Percentiles rank a stretch among this genome's conserved stretches.
Conservation (phyloP, 345 rosid genomes). For the Lenwebbia sp. region DNA sequence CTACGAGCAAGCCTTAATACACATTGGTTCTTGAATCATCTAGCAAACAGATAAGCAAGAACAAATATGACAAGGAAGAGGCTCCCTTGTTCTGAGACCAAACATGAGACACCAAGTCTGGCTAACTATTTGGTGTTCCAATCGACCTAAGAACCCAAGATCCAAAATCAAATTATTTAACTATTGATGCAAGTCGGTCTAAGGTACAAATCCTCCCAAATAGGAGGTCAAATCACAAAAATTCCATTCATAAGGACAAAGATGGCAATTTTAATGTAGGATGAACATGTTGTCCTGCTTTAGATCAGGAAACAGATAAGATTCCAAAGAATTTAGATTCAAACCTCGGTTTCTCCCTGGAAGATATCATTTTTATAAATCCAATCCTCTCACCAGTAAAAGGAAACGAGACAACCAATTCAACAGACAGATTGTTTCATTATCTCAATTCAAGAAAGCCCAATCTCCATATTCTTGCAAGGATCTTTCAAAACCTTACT, state of each 20-base stretch:
- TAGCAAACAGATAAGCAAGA: background rate
- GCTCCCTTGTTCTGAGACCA: background rate
- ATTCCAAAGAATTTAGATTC: background rate
- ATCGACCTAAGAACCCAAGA: background rate
- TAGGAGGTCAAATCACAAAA: background rate
- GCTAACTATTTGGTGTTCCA: background rate
- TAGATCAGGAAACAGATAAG: background rate
- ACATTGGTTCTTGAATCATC: background rate
- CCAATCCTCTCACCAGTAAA: background rate
- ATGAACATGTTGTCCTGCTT: background rate
- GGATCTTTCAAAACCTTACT: background rate
- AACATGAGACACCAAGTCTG: background rate
- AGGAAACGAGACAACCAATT: background rate
- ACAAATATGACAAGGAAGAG: background rate
- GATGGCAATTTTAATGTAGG: background rate
- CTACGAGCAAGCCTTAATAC: background rate
- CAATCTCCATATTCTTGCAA: background rate
- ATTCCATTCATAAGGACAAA: background rate
- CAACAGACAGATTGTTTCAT: background rate
- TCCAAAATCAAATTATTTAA: background rate
- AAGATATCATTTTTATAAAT: background rate
- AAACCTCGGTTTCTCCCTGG: background rate
- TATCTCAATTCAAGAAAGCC: background rate
- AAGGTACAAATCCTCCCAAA: background rate
- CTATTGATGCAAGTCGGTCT: background rate